Conservation (phyloP, 2,329 filamentous ascomycete species). For the Aureobasidium subglaciale region DNA sequence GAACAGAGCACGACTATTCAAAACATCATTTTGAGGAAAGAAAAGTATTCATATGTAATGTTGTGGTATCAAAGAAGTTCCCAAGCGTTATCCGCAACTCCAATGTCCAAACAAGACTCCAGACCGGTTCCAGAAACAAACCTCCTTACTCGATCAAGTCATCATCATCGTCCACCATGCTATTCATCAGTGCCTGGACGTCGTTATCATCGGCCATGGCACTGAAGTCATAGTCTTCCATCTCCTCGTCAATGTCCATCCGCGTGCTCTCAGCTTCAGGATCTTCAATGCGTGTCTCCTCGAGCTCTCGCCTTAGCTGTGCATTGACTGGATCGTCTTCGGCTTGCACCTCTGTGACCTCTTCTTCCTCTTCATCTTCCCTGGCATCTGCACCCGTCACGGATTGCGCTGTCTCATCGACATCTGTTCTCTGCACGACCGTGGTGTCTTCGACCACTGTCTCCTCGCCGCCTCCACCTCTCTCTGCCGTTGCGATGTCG, state of each 20-base stretch:
- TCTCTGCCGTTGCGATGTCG: slow-evolving; percentile 29
- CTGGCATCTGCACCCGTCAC: slow-evolving; percentile 4
- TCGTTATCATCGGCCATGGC: slow-evolving; percentile 17
- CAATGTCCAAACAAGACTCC: not conserved
- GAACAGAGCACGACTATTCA: not conserved
- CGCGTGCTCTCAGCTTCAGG: slow-evolving; percentile 16
- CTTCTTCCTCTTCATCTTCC: not conserved
- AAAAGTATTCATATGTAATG: not conserved
- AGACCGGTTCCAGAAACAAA: not conserved
- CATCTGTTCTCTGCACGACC: not conserved
- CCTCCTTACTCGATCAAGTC: slow-evolving; percentile 14
- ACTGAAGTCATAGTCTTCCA: slow-evolving; percentile 17
- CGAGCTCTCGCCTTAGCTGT: slow-evolving; percentile 17
- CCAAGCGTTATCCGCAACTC: not conserved
- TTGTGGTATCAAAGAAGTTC: slow-evolving; percentile 6
- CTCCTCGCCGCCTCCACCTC: slow-evolving; percentile 27
- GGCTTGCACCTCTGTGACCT: slow-evolving; percentile 8
- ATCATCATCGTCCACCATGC: slow-evolving; percentile 18
- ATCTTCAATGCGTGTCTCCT: slow-evolving; percentile 16
- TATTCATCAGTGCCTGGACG: slow-evolving; percentile 18
- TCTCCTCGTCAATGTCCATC: slow-evolving; percentile 16
- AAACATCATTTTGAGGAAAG: too few relatives aligned
- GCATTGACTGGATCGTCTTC: slow-evolving; percentile 17
- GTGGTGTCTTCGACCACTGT: slow-evolving; percentile 20
- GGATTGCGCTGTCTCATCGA: slow-evolving; percentile 7